phyloP scores from a whole-genome alignment of 2,329 filamentous ascomycete species.

The Xylariaceae sp. region DNA sequence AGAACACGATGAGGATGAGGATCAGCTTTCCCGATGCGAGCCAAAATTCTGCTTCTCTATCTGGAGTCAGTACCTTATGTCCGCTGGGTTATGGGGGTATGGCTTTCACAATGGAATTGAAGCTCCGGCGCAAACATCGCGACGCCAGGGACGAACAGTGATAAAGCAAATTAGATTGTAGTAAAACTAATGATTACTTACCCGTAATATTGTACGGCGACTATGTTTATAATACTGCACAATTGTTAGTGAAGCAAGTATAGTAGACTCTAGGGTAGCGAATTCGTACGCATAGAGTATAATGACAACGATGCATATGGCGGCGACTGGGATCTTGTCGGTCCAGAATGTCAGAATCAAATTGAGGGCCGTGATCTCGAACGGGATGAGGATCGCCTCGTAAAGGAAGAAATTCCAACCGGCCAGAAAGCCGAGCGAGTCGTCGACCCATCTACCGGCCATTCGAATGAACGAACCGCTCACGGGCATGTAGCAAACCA shows the following conservation, averaged over 20 bases:
- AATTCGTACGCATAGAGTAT: constrained; percentile 40
- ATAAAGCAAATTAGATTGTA: constrained; percentile 8
- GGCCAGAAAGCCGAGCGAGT: constrained; percentile 57
- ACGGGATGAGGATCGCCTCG: constrained; percentile 40
- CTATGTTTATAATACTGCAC: constrained; percentile 31
- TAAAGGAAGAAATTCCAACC: constrained; percentile 44
- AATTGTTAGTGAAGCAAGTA: constrained; percentile 14
- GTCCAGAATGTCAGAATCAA: constrained; percentile 45
- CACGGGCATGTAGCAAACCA: constrained; percentile 60
- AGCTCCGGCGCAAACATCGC: neutral
- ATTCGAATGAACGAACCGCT: constrained; percentile 61
- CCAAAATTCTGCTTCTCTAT: constrained; percentile 69
- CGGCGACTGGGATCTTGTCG: constrained; percentile 42
- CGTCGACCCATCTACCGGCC: constrained; percentile 62
- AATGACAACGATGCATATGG: constrained; percentile 41
- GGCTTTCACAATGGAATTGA: neutral
- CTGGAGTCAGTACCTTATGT: constrained; percentile 41
- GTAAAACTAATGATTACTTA: constrained; percentile 14
- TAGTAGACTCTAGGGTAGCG: neutral
- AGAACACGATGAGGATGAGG: constrained; percentile 62
- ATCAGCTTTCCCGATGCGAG: constrained; percentile 60
- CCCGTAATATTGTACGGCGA: constrained; percentile 33
- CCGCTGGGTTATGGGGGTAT: neutral
- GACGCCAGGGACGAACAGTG: neutral
- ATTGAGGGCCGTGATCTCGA: constrained; percentile 40